phyloP scores from a whole-genome alignment of 352 stramenopile genomes.

The Phytophthora fragariaefolia region DNA sequence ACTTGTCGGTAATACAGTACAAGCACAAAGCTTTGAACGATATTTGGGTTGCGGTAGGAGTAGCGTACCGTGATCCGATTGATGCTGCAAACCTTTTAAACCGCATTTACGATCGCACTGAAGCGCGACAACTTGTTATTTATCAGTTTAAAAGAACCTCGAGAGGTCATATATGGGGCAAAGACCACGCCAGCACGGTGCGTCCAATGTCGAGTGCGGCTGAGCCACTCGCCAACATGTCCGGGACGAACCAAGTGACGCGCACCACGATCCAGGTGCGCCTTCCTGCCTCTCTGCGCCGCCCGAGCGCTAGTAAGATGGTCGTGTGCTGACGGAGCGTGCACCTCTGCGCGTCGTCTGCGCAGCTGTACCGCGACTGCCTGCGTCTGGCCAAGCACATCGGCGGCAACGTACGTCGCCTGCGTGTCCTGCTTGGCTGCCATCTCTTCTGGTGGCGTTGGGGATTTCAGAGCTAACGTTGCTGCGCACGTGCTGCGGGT shows the following conservation, averaged over 20 bases:
- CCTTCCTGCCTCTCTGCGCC: not conserved
- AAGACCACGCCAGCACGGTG: too few relatives aligned
- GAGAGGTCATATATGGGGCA: too few relatives aligned
- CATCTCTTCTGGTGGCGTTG: not conserved
- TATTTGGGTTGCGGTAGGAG: too few relatives aligned
- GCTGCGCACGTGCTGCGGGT: not conserved
- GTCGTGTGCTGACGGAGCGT: not conserved
- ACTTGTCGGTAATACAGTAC: too few relatives aligned
- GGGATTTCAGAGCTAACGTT: slow-evolving; percentile 10
- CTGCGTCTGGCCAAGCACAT: slow-evolving; percentile 89
- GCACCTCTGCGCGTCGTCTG: not conserved
- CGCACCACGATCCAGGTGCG: slow-evolving; percentile 77
- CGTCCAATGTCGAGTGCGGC: not conserved
- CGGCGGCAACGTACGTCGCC: slow-evolving; percentile 67
- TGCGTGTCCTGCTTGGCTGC: slow-evolving; percentile 4
- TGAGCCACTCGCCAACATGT: slow-evolving; percentile 33
- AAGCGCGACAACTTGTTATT: too few relatives aligned
- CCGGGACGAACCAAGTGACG: slow-evolving; percentile 68
- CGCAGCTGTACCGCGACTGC: slow-evolving; percentile 85
- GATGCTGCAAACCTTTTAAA: too few relatives aligned
- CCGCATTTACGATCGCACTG: too few relatives aligned
- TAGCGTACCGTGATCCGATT: too few relatives aligned
- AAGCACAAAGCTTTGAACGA: too few relatives aligned
- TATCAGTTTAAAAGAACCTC: too few relatives aligned
- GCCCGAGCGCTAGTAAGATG: too few relatives aligned